Evolutionary conservation across 805 yeast species (phyloP).

Genomic region (Ogataea populi-albae): DNA sequence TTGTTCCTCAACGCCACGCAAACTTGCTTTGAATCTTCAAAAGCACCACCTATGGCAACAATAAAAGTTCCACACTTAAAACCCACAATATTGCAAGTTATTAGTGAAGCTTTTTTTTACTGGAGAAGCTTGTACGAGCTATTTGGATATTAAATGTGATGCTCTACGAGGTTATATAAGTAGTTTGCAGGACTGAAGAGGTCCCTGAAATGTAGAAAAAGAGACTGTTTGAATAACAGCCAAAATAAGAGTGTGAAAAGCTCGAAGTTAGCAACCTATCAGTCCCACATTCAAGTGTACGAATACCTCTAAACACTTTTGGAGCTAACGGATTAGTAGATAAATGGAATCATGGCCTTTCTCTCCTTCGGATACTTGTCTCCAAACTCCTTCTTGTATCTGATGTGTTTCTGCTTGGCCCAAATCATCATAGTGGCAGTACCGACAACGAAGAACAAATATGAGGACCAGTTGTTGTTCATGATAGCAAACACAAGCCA

Average conservation of each 20-base stretch:
- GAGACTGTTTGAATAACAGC: too few relatives aligned
- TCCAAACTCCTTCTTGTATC: constrained; percentile 66
- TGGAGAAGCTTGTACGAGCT: too few relatives aligned
- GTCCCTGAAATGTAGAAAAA: too few relatives aligned
- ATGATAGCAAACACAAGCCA: constrained; percentile 73
- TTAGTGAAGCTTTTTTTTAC: too few relatives aligned
- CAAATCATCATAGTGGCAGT: constrained; percentile 83
- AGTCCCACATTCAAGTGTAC: too few relatives aligned
- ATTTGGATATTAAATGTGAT: neutral
- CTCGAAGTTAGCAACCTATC: too few relatives aligned
- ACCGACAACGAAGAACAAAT: constrained; percentile 68
- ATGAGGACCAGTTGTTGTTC: constrained; percentile 74
- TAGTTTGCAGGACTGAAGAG: too few relatives aligned
- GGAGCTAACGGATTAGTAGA: constrained; percentile 55
- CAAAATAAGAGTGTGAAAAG: too few relatives aligned
- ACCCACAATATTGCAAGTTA: neutral
- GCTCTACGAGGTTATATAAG: neutral
- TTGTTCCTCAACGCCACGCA: neutral
- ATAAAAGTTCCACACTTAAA: constrained; percentile 1
- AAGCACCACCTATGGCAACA: neutral
- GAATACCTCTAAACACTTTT: too few relatives aligned
- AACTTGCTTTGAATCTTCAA: neutral
- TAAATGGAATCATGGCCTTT: constrained; percentile 75
- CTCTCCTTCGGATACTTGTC: constrained; percentile 75
- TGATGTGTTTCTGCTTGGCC: constrained; percentile 84